Evolutionary conservation across 2,329 filamentous ascomycete genomes (phyloP), one percentile per base, ranked within the genome.

Genomic region (Colletotrichum tabaci): DNA sequence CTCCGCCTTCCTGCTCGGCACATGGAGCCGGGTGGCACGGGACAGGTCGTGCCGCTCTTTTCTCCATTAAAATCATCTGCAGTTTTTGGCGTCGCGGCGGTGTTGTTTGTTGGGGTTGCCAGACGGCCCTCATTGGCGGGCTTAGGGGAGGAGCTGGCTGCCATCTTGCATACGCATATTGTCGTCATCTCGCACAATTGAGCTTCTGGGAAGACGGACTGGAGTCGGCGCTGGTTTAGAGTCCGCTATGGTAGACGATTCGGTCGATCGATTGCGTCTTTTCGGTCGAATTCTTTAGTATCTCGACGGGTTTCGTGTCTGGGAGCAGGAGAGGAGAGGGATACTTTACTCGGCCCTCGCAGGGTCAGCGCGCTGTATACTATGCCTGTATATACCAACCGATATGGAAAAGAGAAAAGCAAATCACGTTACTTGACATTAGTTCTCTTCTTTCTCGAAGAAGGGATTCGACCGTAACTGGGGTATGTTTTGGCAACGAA

Each of bases 351-450:
- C 67, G 58, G 47, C 65, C 58, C 60, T 60, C 35, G 66, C 42
- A 64, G 60, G 47, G 53, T 53, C 47, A 57, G 66, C 66, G 40
- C 69, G 58, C 64, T 72, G 69, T 72, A 69, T 47, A 72, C 49
- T 72, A 70, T 61, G 55, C 47, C 56, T 72, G 66, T 71, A 72
- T 70, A 72, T 72, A 72, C 46, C 67, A 61, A 65, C 61, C 50
- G 66, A 62, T 61, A 61, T 52, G 66, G 47, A 49, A 65, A 9
- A 38, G 56, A 53, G 35, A 61, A 56, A 66, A 57, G 35, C 52
- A 42, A 52, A 38, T 38, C 18, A 52, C 47, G 35, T 38, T 38
- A 63, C 23, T 50, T 61, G 18, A 49, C 30, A 18, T 23, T 26
- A 23, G 35, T 49, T 9, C 8, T 4, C 35, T 30, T 18, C 4